Base-by-base conservation (phyloP, 2,329 filamentous ascomycete species). In the Alternaria sp. region DNA sequence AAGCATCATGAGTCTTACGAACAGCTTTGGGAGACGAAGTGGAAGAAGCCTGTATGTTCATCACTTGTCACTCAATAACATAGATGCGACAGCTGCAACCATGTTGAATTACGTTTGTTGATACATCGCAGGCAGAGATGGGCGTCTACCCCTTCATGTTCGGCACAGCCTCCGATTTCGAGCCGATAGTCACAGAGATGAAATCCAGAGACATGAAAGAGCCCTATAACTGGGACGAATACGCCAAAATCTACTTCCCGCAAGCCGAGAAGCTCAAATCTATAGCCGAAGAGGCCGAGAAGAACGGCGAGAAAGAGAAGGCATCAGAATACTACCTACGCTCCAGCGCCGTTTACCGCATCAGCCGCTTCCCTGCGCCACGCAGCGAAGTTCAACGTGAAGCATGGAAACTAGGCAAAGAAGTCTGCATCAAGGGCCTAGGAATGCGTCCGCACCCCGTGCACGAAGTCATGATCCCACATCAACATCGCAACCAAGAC, bases 141-240 rank as follows among this genome's bases (percentile, higher is more conserved):
- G 84, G 87, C 57, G 82, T 92, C 8, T 91, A 91, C 68, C 89
- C 89, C 0, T 93, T 93, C 82, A 91, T 93, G 81, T 91, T 93
- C 77, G 87, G 88, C 49, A 80, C 83, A 4, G 85, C 85, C 59
- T 82, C 87, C 58, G 91, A 93, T 77, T 92, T 93, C 71, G 84
- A 86, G 67, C 89, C 89, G 18, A 83, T 93, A 32, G 91, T 91
- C 51, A 75, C 85, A n/a, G 79, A 86, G 56, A 80, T 93, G 44
- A 86, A 89, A 48, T 77, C 84, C 79, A 80, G 85, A 70, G 81
- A 86, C 67, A 83, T 89, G 75, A 87, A 89, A 74, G 88, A 92
- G 68, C 88, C 87, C 12, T 88, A 87, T 65, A 73, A 84, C 65
- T 87, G 86, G 64, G 81, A 88, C 47, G 85, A 80, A 24, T 93